Evolutionary conservation across 1,284 basidiomycete genomes (phyloP), one percentile per base, ranked within the genome.

Genomic region (Ustilago trichophora): DNA sequence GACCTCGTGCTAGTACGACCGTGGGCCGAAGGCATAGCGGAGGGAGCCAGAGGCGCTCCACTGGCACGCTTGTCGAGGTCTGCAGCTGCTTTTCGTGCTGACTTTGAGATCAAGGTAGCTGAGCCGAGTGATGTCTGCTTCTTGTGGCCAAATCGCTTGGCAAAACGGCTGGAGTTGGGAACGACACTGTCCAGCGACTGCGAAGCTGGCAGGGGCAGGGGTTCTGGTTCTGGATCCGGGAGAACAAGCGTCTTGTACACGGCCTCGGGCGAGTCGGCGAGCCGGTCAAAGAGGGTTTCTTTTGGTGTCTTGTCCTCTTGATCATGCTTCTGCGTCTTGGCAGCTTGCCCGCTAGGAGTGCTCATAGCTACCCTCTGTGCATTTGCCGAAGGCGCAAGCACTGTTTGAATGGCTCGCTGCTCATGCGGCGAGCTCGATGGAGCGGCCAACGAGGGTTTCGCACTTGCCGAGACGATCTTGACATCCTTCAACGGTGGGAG

Each of bases 61-160:
- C 27, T 47, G 21, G 48, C 59, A 33, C 52, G 59, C 35, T 44
- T 51, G 36, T 64, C 60, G 4, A 57, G 36, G 27, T 64, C 49
- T 21, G 50, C 49, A 15, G 60, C 54, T 25, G 60, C 49, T n/a
- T 29, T 37, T 9, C 46, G 41, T 13, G 54, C 54, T 7, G 60
- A 56, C 24, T 45, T 52, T 9, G 60, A 53, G 21, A 64, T 64
- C 45, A 64, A 15, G 2, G 54, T 44, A 10, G 54, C 45, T 2
- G 60, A 57, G 22, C 54, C 60, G 9, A 64, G 60, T 21, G 60
- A 64, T 3, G 41, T 42, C 25, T 64, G 53, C 45, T 64, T 64
- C 60, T 49, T 57, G 46, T 57, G 54, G 4, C 52, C 43, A 18
- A 34, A 21, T 24, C 36, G 41, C 15, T 44, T 38, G 18, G 18